Evolutionary conservation across 768 basidiomycete species (phyloP).

Genomic region (Boletus coccyginus): DNA sequence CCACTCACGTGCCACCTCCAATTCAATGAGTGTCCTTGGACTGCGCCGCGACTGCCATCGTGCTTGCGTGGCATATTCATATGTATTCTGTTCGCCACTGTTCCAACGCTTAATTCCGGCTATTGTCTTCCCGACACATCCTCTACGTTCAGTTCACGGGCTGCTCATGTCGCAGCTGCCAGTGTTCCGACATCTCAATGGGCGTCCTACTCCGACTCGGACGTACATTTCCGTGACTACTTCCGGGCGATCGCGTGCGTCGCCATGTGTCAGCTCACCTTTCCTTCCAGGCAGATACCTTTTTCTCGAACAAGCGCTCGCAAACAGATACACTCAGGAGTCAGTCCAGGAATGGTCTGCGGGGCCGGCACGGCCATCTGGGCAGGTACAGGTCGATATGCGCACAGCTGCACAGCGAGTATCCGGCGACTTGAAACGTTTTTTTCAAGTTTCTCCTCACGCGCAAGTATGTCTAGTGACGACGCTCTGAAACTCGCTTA

Average conservation of each 20-base stretch:
- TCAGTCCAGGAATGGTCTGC: not conserved
- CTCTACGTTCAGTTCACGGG: no score
- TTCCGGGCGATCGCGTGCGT: not conserved
- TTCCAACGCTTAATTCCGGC: not conserved
- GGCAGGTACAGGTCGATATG: not conserved
- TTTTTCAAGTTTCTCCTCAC: not conserved
- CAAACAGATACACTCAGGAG: not conserved
- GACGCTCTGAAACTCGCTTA: constrained; percentile 15
- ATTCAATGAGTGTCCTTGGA: not conserved
- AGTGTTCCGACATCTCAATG: not conserved
- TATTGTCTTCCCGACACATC: not conserved
- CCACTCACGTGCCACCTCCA: constrained; percentile 13
- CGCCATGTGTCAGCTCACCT: not conserved
- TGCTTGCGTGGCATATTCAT: not conserved
- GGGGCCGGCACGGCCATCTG: not conserved
- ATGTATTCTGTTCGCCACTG: no score
- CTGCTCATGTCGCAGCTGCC: not conserved
- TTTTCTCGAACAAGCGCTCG: not conserved
- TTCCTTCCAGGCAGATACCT: not conserved
- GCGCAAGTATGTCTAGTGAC: no score
- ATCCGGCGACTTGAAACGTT: constrained; percentile 13
- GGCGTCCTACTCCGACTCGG: not conserved
- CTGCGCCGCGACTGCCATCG: not conserved
- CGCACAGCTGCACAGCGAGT: not conserved
- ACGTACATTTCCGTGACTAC: not conserved